Evolutionary conservation across 345 rosid genomes (phyloP), one percentile per base, ranked within the genome.

Genomic region (Salix viminalis): DNA sequence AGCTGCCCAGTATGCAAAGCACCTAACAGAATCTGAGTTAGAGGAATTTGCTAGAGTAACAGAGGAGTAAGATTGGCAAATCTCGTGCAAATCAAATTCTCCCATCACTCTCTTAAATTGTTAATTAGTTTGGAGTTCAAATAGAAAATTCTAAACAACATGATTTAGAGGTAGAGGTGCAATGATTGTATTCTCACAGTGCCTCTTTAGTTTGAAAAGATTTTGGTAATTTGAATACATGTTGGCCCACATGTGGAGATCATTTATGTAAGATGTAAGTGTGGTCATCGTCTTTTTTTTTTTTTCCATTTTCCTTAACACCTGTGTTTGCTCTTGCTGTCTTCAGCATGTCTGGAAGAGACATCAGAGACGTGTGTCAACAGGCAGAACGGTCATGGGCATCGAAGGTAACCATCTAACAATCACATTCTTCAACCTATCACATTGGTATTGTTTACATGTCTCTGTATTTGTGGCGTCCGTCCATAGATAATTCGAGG

Each of bases 311-410:
- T 65, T 32, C 61, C 44, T 28, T 46, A 7, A 44, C 24, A 1
- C 7, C 4, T 14, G 24, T 66, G 5, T 11, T 19, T 61, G 73
- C 21, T 46, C 50, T 72, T 75, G 54, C 75, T 54, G 18, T 50
- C 34, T 69, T 68, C 88, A 96, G 95, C 76, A 90, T 96, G 97
- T 93, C 98, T 32, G 97, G 97, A 70, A 88, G 99, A 81, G 98
- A 92, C 81, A 92, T 92, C 2, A 78, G 92, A 77, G 97, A 94
- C 76, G 88, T 86, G 61, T 94, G 98, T 79, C 97, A 93, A 86
- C 97, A 90, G 82, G 97, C 98, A 44, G 99, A 96, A 87, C 85
- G 99, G 21, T 79, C 86, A 32, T 91, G 99, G 98, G 99, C 98
- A 65, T 94, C 98, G 26, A 94, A 92, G 96, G 99, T 88, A 79